Percentiles rank a stretch among this genome's conserved stretches.
These are phyloP conservation scores for Sporothrix sp. DNA, from an alignment of 2,329 filamentous ascomycete genomes.

Conservation along the genomic window DNA sequence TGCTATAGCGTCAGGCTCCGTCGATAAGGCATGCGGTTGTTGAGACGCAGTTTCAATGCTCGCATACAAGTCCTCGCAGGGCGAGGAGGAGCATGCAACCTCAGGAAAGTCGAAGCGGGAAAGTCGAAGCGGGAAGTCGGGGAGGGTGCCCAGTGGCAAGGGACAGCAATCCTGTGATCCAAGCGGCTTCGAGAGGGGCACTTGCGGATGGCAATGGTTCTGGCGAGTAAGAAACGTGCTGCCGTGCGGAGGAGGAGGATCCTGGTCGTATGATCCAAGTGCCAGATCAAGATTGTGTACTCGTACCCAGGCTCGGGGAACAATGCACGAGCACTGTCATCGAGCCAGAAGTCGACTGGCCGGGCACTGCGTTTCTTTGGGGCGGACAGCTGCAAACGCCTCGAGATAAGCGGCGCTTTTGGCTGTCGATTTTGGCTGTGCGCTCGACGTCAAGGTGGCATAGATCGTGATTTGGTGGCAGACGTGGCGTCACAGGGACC, in stretches of 20 bases:
- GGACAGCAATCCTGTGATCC: too few relatives aligned
- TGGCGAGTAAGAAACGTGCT: neutral
- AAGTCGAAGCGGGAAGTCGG: too few relatives aligned
- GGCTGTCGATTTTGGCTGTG: too few relatives aligned
- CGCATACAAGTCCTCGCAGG: too few relatives aligned
- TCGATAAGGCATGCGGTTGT: neutral
- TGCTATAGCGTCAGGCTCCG: constrained; percentile 1
- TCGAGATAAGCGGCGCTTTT: too few relatives aligned
- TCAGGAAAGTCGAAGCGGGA: too few relatives aligned
- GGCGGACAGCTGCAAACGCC: neutral
- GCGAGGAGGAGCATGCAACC: too few relatives aligned
- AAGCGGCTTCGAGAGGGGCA: neutral
- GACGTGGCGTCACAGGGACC: neutral
- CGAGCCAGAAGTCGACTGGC: neutral
- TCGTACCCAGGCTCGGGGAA: too few relatives aligned
- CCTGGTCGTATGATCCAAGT: constrained; percentile 9
- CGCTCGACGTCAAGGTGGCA: neutral
- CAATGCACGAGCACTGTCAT: neutral
- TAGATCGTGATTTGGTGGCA: neutral
- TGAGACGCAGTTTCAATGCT: neutral
- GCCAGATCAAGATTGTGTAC: constrained; percentile 3
- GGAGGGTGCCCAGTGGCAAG: neutral
- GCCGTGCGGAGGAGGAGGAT: neutral
- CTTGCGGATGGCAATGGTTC: neutral
- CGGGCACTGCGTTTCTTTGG: too few relatives aligned